A percentile compares a stretch with the other conserved stretches of the same genome.
Conservation (phyloP, 768 basidiomycete species). For the Amanita thiersii region DNA sequence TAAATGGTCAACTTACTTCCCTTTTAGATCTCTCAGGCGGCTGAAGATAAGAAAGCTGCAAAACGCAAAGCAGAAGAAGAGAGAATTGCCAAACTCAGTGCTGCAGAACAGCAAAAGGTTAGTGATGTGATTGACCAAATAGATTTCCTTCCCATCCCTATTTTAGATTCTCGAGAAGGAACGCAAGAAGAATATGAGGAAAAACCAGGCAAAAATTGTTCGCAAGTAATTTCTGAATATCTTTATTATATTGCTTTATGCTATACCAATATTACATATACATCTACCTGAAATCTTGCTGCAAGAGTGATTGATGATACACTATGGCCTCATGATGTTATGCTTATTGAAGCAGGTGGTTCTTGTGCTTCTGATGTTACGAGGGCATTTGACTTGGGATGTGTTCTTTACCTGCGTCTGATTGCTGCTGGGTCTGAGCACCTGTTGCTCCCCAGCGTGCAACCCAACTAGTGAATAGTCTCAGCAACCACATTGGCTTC, state of each 20-base stretch:
- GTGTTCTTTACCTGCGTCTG: background rate
- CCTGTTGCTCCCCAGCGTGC: slow-evolving; percentile 42
- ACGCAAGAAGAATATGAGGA: slow-evolving; percentile 62
- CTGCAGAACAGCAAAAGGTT: slow-evolving; percentile 81
- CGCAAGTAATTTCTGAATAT: slow-evolving; percentile 32
- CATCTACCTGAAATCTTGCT: slow-evolving; percentile 1
- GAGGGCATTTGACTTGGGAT: too few relatives aligned
- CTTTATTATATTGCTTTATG: background rate
- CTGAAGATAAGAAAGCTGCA: slow-evolving; percentile 62
- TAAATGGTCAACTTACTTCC: background rate
- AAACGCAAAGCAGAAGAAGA: slow-evolving; percentile 73
- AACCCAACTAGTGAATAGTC: slow-evolving; percentile 74
- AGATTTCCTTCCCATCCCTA: slow-evolving; percentile 5
- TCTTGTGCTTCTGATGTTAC: too few relatives aligned
- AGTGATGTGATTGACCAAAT: slow-evolving; percentile 5
- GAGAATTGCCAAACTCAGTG: slow-evolving; percentile 59
- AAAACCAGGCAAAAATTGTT: slow-evolving; percentile 58
- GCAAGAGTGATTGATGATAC: too few relatives aligned
- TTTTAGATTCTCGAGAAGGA: slow-evolving; percentile 63
- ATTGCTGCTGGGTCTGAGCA: slow-evolving; percentile 2
- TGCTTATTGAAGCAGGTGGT: too few relatives aligned
- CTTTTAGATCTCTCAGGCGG: slow-evolving; percentile 31
- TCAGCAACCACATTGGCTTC: slow-evolving; percentile 70
- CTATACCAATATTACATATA: slow-evolving; percentile 1
- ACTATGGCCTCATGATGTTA: too few relatives aligned